These are phyloP conservation scores for Pleomassaria siparia DNA, from an alignment of 2,329 filamentous ascomycete species.

Conservation along the genomic window DNA sequence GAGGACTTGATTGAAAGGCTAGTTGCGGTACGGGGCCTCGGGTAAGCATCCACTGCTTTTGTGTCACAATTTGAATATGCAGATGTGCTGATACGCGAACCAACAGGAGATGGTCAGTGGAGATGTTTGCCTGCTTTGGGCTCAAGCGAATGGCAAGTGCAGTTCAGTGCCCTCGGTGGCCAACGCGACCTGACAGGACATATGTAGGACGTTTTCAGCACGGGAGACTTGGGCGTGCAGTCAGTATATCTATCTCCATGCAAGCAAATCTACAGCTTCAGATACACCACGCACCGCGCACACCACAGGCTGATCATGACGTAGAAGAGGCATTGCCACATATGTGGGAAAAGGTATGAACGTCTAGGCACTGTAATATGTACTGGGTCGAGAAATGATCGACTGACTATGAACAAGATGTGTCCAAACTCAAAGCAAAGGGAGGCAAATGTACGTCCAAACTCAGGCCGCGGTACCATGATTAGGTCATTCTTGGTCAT, in stretches of 20 bases:
- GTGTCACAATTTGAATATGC: neutral
- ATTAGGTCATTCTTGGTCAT: neutral
- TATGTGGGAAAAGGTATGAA: conserved; percentile 66
- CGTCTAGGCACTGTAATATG: neutral
- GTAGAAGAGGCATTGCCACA: conserved; percentile 79
- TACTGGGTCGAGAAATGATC: neutral
- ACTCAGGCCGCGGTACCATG: neutral
- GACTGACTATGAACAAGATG: conserved; percentile 69
- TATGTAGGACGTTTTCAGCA: conserved; percentile 77
- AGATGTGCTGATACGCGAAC: neutral
- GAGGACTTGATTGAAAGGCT: conserved; percentile 82
- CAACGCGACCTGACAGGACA: neutral
- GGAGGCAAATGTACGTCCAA: conserved; percentile 72
- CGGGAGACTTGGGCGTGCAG: conserved; percentile 91
- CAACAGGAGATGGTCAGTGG: conserved; percentile 71
- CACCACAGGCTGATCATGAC: neutral
- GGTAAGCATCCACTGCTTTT: conserved; percentile 39
- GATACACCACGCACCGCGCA: neutral
- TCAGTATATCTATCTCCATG: conserved; percentile 47
- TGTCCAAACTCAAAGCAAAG: conserved; percentile 76
- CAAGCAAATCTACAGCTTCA: too few relatives aligned
- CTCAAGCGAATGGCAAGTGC: conserved; percentile 69
- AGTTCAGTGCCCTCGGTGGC: neutral
- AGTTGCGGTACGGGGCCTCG: conserved; percentile 82
- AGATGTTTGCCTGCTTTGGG: conserved; percentile 98